Evolutionary conservation across 768 basidiomycete species (phyloP).

Genomic region (Mycena epipterygia): DNA sequence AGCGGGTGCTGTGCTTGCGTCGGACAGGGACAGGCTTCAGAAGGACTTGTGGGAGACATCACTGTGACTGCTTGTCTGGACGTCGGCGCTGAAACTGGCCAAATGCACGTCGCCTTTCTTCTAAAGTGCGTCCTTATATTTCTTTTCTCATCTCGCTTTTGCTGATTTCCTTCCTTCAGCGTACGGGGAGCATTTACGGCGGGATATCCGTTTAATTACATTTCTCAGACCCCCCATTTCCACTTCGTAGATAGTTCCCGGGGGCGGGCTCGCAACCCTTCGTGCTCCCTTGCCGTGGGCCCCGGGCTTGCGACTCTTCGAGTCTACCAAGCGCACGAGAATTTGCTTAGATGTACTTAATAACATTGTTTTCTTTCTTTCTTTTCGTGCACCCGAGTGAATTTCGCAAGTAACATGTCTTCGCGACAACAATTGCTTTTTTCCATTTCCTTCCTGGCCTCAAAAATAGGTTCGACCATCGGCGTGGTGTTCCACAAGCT

Average conservation of each 20-base stretch:
- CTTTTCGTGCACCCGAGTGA: neutral
- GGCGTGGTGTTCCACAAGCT: no score
- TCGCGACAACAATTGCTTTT: no score
- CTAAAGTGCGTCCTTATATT: neutral
- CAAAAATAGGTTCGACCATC: no score
- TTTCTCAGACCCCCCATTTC: neutral
- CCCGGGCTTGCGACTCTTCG: neutral
- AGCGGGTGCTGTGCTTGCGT: no score
- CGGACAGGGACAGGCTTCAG: neutral
- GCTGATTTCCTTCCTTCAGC: neutral
- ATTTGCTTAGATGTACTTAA: neutral
- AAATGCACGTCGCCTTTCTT: neutral
- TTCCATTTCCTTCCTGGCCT: no score
- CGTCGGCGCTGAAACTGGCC: neutral
- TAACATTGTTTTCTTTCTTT: neutral
- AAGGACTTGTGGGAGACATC: neutral
- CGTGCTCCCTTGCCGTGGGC: neutral
- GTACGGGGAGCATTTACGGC: neutral
- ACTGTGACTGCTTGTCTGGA: neutral
- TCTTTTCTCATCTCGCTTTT: neutral
- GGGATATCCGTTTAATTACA: neutral
- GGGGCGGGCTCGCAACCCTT: neutral
- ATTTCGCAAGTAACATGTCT: no score
- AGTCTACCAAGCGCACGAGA: neutral
- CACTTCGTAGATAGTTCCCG: slow-evolving; percentile 1